phyloP scores from a whole-genome alignment of 1,139 yeast species.

The Yamadazyma sp. region DNA sequence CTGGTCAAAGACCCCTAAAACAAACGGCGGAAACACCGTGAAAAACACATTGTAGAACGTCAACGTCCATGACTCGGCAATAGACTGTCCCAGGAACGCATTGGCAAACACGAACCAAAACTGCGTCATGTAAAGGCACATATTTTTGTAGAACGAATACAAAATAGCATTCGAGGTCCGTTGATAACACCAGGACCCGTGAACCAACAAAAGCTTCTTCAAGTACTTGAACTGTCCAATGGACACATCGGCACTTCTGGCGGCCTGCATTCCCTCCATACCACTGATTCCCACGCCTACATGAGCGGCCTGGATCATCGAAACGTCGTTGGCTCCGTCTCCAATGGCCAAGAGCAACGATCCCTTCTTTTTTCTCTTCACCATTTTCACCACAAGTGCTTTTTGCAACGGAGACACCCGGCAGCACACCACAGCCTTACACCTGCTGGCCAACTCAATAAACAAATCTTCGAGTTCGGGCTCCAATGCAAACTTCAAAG shows the following conservation, averaged over 20 bases:
- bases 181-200: slow-evolving; percentile 98
- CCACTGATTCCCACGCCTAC: slow-evolving; percentile 99
- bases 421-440: slow-evolving; percentile 93
- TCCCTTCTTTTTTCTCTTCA: slow-evolving; percentile 54
- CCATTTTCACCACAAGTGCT: slow-evolving; percentile 92
- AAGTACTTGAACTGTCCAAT: slow-evolving; percentile 93
- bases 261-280: slow-evolving; percentile 99
- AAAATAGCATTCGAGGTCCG: slow-evolving; percentile 88
- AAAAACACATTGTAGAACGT: slow-evolving; percentile 95
- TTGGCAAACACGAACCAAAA: slow-evolving; percentile 95
- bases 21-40: slow-evolving; percentile 94
- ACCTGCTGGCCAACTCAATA: slow-evolving; percentile 75
- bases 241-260: slow-evolving; percentile 95
- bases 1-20: slow-evolving; percentile 94
- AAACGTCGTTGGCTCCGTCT: slow-evolving; percentile 98
- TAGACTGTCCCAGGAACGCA: slow-evolving; percentile 93
- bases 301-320: slow-evolving; percentile 98
- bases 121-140: slow-evolving; percentile 94
- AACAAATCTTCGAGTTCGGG: slow-evolving; percentile 76
- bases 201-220: slow-evolving; percentile 81
- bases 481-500: slow-evolving; percentile 82
- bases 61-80: slow-evolving; percentile 96
- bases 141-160: slow-evolving; percentile 93
- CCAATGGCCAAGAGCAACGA: slow-evolving; percentile 90
- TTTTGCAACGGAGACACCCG: slow-evolving; percentile 97